Evolutionary conservation across 306 rosid species (phyloP), one percentile per base, ranked within the genome.

Genomic region (Ammopiptanthus mongolicus): DNA sequence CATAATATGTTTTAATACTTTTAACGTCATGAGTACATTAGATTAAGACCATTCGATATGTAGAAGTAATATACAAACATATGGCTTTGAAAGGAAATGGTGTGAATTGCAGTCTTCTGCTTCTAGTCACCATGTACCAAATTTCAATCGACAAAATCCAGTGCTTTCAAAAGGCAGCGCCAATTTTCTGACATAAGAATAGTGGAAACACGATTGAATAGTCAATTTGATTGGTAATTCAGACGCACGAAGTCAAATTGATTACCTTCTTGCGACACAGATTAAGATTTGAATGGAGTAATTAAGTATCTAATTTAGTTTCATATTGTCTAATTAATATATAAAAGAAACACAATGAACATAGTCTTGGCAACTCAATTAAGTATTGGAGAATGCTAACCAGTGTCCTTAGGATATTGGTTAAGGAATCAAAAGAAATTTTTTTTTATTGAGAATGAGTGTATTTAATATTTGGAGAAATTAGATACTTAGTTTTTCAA

Each of bases 201-300:
- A 47, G 22, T 33, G 22, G 12, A 66, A 76, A 66, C 29, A 8
- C 48, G 33, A 48, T 29, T 14, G 19, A 18, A 15, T 55, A 12
- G 48, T 10, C 74, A 46, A 68, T 15, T 51, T 61, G 77, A 69
- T 47, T 50, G 72, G 51, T 69, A 69, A 50, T 59, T 52, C 63
- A 8, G 75, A 69, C 59, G 76, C 25, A 47, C 1, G 14, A 48
- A 59, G 71, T 78, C 82, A 78, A 69, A 69, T 34, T n/a, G 5
- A 58, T 34, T 34, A 59, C 22, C 64, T 69, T 21, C 44, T 18
- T 55, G 66, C 6, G 52, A 18, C 53, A 58, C 5, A 23, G 51
- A 58, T n/a, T 51, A 12, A 6, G 39, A 64, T 36, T 36, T 59
- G 46, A 69, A 58, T 21, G 58, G 12, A 39, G 33, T n/a, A n/a